phyloP scores from a whole-genome alignment of 768 basidiomycete species.

The Pulveroboletus frians region DNA sequence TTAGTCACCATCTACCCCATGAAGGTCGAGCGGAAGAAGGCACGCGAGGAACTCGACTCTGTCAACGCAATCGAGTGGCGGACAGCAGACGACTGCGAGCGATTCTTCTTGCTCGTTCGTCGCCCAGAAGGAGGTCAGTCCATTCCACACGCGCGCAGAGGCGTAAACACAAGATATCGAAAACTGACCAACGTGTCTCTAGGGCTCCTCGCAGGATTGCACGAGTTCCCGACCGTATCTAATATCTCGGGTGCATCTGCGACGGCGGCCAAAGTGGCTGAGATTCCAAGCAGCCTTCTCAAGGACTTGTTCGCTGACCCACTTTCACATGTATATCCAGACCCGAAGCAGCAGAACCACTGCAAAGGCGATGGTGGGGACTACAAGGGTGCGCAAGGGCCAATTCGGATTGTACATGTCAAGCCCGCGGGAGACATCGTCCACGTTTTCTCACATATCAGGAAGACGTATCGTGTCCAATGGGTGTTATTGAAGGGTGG shows the following conservation, averaged over 20 bases:
- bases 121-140: conserved; percentile 75
- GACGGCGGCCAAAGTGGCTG: conserved; percentile 28
- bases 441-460: conserved; percentile 88
- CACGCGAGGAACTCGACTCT: conserved; percentile 77
- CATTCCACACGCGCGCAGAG: neutral
- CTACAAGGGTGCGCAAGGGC: neutral
- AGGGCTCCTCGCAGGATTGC: conserved; percentile 89
- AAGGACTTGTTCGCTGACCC: conserved; percentile 35
- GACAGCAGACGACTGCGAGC: conserved; percentile 31
- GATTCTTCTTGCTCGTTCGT: conserved; percentile 72
- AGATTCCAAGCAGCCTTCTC: conserved; percentile 35
- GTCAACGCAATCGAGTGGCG: conserved; percentile 87
- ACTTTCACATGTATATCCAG: conserved; percentile 16
- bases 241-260: conserved; percentile 44
- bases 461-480: conserved; percentile 74
- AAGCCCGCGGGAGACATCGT: conserved; percentile 57
- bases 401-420: conserved; percentile 39
- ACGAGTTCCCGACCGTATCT: conserved; percentile 74
- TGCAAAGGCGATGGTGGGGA: neutral
- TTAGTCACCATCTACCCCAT: conserved; percentile 80
- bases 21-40: conserved; percentile 77
- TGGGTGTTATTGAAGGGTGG: conserved; percentile 68
- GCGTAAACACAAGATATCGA: neutral
- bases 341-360: neutral
- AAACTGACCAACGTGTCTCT: conserved; percentile 4